phyloP scores from a whole-genome alignment of 305 asterid genomes.

The Fraxinus xanthoxyloides region DNA sequence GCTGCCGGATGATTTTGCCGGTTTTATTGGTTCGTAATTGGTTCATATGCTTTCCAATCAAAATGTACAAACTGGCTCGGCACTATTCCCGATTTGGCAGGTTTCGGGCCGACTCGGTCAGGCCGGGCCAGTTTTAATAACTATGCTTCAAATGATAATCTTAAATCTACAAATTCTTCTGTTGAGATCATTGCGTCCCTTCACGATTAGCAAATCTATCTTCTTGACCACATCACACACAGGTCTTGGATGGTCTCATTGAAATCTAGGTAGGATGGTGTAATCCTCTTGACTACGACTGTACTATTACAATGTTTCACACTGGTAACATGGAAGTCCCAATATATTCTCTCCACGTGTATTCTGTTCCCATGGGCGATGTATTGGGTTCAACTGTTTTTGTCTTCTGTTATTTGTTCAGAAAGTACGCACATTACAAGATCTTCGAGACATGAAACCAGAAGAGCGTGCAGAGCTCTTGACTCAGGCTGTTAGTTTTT shows the following conservation, averaged over 20 bases:
- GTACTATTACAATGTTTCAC: neutral
- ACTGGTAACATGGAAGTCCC: neutral
- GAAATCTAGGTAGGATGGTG: neutral
- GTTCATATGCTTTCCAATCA: neutral
- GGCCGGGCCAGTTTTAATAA: neutral
- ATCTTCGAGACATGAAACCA: constrained; percentile 65
- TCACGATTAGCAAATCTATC: neutral
- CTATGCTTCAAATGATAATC: neutral
- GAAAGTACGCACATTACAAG: constrained; percentile 93
- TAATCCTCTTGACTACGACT: neutral
- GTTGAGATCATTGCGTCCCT: neutral
- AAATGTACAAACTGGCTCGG: neutral
- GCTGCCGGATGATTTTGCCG: neutral
- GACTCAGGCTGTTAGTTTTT: constrained; percentile 77
- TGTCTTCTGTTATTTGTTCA: constrained; percentile 28
- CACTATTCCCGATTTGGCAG: neutral
- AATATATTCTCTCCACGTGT: neutral
- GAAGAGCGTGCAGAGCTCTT: constrained; percentile 80
- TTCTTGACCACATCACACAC: constrained; percentile 3
- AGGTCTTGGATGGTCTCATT: neutral
- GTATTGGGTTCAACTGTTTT: constrained; percentile 4
- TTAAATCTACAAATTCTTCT: neutral
- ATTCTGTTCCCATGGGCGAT: constrained; percentile 1
- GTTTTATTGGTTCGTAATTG: neutral
- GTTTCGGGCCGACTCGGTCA: neutral